Base-by-base conservation (phyloP, 768 basidiomycete species). In the Amanita phalloides region DNA sequence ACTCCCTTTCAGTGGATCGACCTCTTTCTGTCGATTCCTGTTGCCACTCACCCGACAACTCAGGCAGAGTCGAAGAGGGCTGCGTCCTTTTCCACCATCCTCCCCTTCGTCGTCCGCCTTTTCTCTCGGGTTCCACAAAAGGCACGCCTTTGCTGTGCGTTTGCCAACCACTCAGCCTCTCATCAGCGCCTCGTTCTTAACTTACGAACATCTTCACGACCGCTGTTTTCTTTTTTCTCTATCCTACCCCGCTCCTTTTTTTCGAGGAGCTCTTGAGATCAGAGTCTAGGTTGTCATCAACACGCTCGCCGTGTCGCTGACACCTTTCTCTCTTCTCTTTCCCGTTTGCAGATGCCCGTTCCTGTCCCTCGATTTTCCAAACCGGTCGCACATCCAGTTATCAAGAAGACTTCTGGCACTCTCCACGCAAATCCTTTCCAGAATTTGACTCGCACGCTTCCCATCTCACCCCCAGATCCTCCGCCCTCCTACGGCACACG, bases 121-220 rank as follows among this genome's bases (percentile, higher is more conserved):
- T 57, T 60, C 61, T 58, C 46, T 62, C 58, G 57, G 62, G 64
- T 66, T 66, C 58, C 57, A 60, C 63, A 89, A 90, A 89, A 89
- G 86, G 86, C 86, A 78, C 87, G 87, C 87, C 87, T 90, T 90
- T 76, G 84, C 75, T 89, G 87, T 76, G 87, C 87, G 87, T 90
- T 74, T 73, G 86, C 86, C 87, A 81, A 55, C 57, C 53, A 32
- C 26, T 44, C 53, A 47, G 44, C 57, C 59, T 59, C 30, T 64
- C 37, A 56, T 55, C 48, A 64, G 57, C 59, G 54, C 53, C 58
- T 56, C 54, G 53, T 53, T 60, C 51, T 76, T 55, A 44, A 55
- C 73, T 87, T 64, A 87, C 86, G 86, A 89, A 76, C 62, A 69
- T 64, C 68, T 61, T 79, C 74, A 89, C 87, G 86, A 88, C 80